Percentiles rank a stretch among this genome's conserved stretches.
Evolutionary conservation across 495 filamentous ascomycete genomes (phyloP).

Genomic region (Lophiostoma macrostomum): DNA sequence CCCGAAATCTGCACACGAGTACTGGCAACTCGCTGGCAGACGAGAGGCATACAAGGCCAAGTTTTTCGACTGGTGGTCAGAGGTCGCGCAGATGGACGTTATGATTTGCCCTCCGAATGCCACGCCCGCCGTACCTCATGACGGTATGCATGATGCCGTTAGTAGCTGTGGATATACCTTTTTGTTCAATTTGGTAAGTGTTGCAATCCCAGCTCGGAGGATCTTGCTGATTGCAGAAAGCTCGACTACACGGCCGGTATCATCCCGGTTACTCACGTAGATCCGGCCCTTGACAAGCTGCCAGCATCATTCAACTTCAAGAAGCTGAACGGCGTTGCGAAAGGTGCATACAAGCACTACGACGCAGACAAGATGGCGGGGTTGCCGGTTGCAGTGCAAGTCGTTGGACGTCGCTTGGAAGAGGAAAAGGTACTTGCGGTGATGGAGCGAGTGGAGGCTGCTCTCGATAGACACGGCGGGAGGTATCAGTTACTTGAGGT

Average conservation of each 20-base stretch:
- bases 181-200: constrained; percentile 76
- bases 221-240: constrained; percentile 34
- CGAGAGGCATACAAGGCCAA: constrained; percentile 72
- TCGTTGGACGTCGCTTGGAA: constrained; percentile 78
- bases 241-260: constrained; percentile 87
- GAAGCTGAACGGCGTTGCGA: constrained; percentile 71
- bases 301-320: constrained; percentile 55
- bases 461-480: constrained; percentile 58
- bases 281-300: constrained; percentile 64
- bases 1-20: constrained; percentile 64
- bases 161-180: constrained; percentile 94
- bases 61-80: constrained; percentile 83
- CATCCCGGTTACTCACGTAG: constrained; percentile 82
- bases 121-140: constrained; percentile 83
- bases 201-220: background rate
- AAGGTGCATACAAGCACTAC: constrained; percentile 84
- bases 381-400: constrained; percentile 80
- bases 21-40: constrained; percentile 75
- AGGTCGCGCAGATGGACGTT: constrained; percentile 62
- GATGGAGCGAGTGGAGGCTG: constrained; percentile 76
- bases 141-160: constrained; percentile 82
- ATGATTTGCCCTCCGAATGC: constrained; percentile 85
- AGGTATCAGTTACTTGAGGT: constrained; percentile 66
- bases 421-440: constrained; percentile 89
- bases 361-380: constrained; percentile 80